These are phyloP conservation scores for Discostella stelligeroides DNA, from an alignment of 108 stramenopile species.

Conservation along the genomic window DNA sequence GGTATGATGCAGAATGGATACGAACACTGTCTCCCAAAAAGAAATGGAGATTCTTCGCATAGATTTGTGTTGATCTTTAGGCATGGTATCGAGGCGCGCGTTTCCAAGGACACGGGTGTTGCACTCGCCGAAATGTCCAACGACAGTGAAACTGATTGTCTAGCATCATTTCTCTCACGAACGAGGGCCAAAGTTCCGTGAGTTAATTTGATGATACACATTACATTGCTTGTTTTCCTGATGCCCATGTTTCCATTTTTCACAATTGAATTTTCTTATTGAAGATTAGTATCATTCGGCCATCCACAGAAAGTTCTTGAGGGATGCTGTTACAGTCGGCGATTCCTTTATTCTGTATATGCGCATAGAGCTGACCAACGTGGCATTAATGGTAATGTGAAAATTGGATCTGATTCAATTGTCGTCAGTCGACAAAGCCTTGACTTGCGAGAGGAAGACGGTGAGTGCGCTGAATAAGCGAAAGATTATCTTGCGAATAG, in stretches of 20 bases:
- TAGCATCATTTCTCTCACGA: constrained; percentile 18
- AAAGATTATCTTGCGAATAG: neutral
- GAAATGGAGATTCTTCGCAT: constrained; percentile 5
- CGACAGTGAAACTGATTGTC: constrained; percentile 10
- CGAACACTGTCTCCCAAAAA: constrained; percentile 50
- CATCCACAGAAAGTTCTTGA: constrained; percentile 15
- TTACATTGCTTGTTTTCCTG: no score
- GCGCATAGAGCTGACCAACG: constrained; percentile 41
- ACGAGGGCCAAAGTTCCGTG: constrained; percentile 16
- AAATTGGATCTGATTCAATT: constrained; percentile 54
- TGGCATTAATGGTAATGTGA: constrained; percentile 51
- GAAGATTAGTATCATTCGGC: constrained; percentile 27
- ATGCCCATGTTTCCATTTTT: neutral
- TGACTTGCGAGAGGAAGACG: constrained; percentile 43
- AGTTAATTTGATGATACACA: neutral
- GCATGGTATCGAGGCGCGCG: constrained; percentile 20
- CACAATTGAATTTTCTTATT: neutral
- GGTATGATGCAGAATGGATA: constrained; percentile 52
- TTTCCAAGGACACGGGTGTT: constrained; percentile 44
- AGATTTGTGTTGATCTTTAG: constrained; percentile 56
- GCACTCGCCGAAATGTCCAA: constrained; percentile 25
- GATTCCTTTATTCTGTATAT: constrained; percentile 10
- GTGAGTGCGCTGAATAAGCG: constrained; percentile 5
- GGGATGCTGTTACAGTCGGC: constrained; percentile 26
- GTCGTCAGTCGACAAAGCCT: constrained; percentile 49